Conservation (phyloP, 192 early-diverging fungal species). For the Lobosporangium transversale region DNA sequence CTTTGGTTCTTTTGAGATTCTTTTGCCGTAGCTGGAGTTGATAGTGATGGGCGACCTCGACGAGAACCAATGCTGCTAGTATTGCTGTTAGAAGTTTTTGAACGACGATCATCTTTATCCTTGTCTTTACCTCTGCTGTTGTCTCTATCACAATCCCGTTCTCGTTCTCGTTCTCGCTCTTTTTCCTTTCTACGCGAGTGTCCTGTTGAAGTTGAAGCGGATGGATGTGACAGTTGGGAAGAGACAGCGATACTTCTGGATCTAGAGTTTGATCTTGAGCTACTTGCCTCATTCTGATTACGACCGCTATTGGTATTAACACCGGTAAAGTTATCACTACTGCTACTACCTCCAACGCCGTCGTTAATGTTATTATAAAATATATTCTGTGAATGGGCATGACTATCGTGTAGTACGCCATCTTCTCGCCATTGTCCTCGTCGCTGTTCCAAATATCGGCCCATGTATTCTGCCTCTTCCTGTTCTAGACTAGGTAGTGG, state of each 20-base stretch:
- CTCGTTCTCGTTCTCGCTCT: constrained; percentile 2
- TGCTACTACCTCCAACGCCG: not conserved
- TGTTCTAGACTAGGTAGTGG: constrained; percentile 34
- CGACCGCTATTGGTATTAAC: not conserved
- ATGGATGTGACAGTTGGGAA: not conserved
- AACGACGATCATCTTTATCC: not conserved
- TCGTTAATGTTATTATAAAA: not conserved
- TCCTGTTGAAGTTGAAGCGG: constrained; percentile 7
- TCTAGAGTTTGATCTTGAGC: not conserved
- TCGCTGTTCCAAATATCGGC: constrained; percentile 38
- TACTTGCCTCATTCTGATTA: not conserved
- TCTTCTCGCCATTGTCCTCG: constrained; percentile 44
- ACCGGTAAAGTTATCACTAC: too few relatives aligned
- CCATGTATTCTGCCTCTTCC: constrained; percentile 42
- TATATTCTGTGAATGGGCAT: not conserved
- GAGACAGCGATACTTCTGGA: not conserved
- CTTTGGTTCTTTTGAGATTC: not conserved
- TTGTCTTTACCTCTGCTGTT: not conserved
- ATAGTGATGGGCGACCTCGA: not conserved
- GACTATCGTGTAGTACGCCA: not conserved
- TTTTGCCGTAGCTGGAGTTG: too few relatives aligned
- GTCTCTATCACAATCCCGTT: not conserved
- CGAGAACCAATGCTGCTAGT: not conserved
- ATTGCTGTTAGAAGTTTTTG: not conserved
- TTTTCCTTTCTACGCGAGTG: not conserved